These are phyloP conservation scores for Marchantia polymorpha DNA, from an alignment of 225 moss, liverwort and hornwort genomes.

Conservation along the genomic window DNA sequence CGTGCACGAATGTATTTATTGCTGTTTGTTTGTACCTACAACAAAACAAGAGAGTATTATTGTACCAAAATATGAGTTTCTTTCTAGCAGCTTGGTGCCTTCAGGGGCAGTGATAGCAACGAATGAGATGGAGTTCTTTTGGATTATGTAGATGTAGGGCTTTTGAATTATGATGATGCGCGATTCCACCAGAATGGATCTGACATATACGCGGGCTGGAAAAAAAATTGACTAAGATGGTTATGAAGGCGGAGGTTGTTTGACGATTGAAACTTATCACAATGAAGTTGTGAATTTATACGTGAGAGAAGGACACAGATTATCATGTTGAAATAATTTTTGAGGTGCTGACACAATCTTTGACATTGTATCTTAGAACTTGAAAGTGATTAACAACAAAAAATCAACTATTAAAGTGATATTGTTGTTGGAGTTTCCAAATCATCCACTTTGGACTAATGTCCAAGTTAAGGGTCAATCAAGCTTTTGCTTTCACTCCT, in stretches of 20 bases:
- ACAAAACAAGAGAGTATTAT: slow-evolving; percentile 55
- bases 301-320: slow-evolving; percentile 79
- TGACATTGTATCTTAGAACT: slow-evolving; percentile 65
- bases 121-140: slow-evolving; percentile 83
- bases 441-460: slow-evolving; percentile 81
- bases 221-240: no score
- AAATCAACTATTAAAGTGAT: slow-evolving; percentile 78
- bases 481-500: slow-evolving; percentile 77
- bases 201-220: slow-evolving; percentile 81
- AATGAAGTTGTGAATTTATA: slow-evolving; percentile 68
- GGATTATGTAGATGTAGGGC: no score
- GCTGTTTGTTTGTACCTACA: slow-evolving; percentile 60
- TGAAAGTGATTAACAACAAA: slow-evolving; percentile 75
- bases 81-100: slow-evolving; percentile 86
- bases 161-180: slow-evolving; percentile 97
- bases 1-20: slow-evolving; percentile 78
- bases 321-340: slow-evolving; percentile 63
- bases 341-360: slow-evolving; percentile 86
- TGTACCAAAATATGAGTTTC: slow-evolving; percentile 70
- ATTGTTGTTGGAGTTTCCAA: slow-evolving; percentile 79
- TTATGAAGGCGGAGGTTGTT: slow-evolving; percentile 86
- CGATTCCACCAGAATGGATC: slow-evolving; percentile 90
- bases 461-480: slow-evolving; percentile 72
- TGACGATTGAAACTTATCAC: slow-evolving; percentile 56
- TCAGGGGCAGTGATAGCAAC: slow-evolving; percentile 72